A percentile compares a stretch with the other conserved stretches of the same genome.
These are phyloP conservation scores for Colletotrichum sp. DNA, from an alignment of 2,329 filamentous ascomycete species.

Conservation along the genomic window DNA sequence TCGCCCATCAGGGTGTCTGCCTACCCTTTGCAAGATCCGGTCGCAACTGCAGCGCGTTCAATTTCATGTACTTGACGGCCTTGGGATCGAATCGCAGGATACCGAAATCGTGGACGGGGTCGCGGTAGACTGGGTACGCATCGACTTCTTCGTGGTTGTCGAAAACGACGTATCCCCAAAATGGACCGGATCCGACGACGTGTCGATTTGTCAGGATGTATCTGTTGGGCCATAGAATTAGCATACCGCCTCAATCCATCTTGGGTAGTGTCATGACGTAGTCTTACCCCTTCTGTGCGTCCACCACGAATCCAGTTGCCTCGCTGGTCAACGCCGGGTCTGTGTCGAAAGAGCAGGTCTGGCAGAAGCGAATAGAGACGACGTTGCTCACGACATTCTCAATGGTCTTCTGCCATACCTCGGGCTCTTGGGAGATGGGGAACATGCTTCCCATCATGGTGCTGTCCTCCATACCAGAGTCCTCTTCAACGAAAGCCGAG, in stretches of 20 bases:
- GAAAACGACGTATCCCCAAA: conserved; percentile 98
- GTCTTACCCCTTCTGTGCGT: conserved; percentile 82
- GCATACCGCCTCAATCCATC: background rate
- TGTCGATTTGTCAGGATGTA: conserved; percentile 90
- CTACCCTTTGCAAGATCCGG: conserved; percentile 80
- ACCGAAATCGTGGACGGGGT: conserved; percentile 98
- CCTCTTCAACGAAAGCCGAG: conserved; percentile 35
- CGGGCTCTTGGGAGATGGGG: conserved; percentile 23
- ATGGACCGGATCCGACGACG: conserved; percentile 93
- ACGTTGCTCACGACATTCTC: conserved; percentile 94
- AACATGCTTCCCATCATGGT: conserved; percentile 23
- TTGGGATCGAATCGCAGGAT: conserved; percentile 96
- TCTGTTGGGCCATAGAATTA: conserved; percentile 32
- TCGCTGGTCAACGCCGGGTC: conserved; percentile 92
- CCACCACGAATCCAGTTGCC: conserved; percentile 96
- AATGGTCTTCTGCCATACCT: conserved; percentile 93
- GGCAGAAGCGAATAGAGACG: conserved; percentile 98
- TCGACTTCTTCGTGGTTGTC: conserved; percentile 98
- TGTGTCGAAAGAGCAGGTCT: conserved; percentile 98
- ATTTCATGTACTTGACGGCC: conserved; percentile 95
- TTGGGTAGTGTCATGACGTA: background rate
- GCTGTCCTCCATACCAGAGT: conserved; percentile 46
- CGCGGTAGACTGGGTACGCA: conserved; percentile 94
- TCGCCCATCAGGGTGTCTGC: conserved; percentile 12
- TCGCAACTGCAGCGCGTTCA: conserved; percentile 78